Evolutionary conservation across 805 yeast species (phyloP), one percentile per base, ranked within the genome.

Genomic region (Yarrowia sp.): DNA sequence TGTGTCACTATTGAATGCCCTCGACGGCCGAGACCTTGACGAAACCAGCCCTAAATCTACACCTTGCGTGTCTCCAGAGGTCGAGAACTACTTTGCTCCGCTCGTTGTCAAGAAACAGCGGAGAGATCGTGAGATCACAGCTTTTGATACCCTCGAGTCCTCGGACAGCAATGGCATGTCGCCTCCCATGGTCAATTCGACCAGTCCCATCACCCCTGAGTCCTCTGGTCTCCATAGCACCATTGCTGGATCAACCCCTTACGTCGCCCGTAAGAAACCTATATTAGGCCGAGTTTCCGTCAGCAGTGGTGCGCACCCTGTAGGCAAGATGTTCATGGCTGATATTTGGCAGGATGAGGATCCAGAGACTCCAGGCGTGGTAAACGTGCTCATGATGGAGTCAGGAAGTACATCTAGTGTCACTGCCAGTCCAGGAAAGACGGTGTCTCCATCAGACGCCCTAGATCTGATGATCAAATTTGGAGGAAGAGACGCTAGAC

Each of bases 391-490:
- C 0, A 26, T 40, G n/a, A 5, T 14, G 3, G 59, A 53, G 11
- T 53, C 59, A 8, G 45, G 45, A 19, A 40, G 45, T n/a, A 36
- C 58, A n/a, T 9, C 61, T 9, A 38, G 22, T 5, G 48, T 35
- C 15, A 41, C 63, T 2, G 32, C 52, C 11, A 43, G 42, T 35
- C 42, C 52, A n/a, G 11, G 22, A 35, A 59, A 59, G 16, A 35
- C 52, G 0, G 42, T 59, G 14, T 59, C 65, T 16, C 65, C 65
- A 10, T 45, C 65, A 16, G 52, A 59, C 8, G 65, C 65, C 5
- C 65, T 59, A 1, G 65, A 59, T 35, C n/a, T 43, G 50, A 59
- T 59, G 65, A 59, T 59, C 65, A 59, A 36, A n/a, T 8, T 16
- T 5, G 65, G 65, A n/a, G 65, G 65, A 16, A n/a, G 52, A 9